These are phyloP conservation scores for Sordariomycetes sp. DNA, from an alignment of 2,329 filamentous ascomycete species.

Conservation along the genomic window DNA sequence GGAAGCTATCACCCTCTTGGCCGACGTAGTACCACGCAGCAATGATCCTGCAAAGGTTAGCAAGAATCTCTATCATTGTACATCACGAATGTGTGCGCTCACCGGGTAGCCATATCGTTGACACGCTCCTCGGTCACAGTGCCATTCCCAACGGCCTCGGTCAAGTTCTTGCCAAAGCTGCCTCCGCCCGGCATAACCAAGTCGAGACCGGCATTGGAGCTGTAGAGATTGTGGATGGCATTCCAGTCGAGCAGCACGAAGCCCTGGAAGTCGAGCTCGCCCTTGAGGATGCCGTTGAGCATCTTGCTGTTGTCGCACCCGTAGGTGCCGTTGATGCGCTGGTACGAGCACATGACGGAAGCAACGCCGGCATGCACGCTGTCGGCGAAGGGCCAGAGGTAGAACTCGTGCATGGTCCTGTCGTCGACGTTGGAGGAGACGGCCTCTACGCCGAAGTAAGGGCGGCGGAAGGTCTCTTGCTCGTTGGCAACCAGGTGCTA, in stretches of 20 bases:
- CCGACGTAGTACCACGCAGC: slow-evolving; percentile 50
- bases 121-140: slow-evolving; percentile 61
- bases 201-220: slow-evolving; percentile 52
- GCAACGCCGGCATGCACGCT: slow-evolving; percentile 46
- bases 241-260: slow-evolving; percentile 64
- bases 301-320: slow-evolving; percentile 65
- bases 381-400: slow-evolving; percentile 58
- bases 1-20: slow-evolving; percentile 36
- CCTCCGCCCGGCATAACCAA: slow-evolving; percentile 56
- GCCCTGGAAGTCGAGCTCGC: slow-evolving; percentile 55
- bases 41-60: slow-evolving; percentile 43
- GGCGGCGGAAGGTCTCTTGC: slow-evolving; percentile 42
- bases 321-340: slow-evolving; percentile 64
- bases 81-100: too few species aligned
- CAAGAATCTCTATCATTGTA: neutral
- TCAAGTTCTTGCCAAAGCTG: slow-evolving; percentile 58
- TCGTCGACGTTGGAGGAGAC: slow-evolving; percentile 56
- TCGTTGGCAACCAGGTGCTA: slow-evolving; percentile 53
- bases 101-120: slow-evolving; percentile 69
- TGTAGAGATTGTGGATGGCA: slow-evolving; percentile 51
- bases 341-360: slow-evolving; percentile 60
- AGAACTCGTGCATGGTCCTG: slow-evolving; percentile 55
- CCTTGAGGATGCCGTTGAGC: slow-evolving; percentile 60
- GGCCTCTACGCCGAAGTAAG: slow-evolving; percentile 35
- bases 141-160: slow-evolving; percentile 67